Evolutionary conservation across 2,329 filamentous ascomycete genomes (phyloP).

Genomic region (Mariannaea elegans): DNA sequence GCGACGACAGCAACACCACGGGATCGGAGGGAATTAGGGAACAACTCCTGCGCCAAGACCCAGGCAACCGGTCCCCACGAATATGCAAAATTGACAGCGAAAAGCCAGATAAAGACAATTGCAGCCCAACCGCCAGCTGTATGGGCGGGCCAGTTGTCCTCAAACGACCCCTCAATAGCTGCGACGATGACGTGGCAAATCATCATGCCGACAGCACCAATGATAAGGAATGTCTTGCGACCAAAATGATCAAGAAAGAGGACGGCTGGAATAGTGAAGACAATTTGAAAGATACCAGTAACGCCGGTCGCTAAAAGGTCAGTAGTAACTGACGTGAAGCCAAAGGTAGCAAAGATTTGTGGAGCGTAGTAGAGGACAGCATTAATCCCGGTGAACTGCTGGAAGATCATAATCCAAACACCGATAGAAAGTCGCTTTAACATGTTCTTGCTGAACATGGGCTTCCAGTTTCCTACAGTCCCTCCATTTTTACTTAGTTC

Average conservation of each 20-base stretch:
- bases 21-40: neutral
- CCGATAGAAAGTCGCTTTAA: constrained; percentile 1
- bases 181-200: constrained; percentile 5
- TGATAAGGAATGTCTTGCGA: neutral
- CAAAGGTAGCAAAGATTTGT: constrained; percentile 1
- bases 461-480: neutral
- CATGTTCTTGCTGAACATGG: neutral
- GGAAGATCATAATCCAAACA: constrained; percentile 6
- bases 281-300: constrained; percentile 1
- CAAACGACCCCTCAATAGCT: neutral
- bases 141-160: neutral
- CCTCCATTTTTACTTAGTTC: neutral
- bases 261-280: neutral
- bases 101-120: constrained; percentile 5
- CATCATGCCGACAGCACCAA: constrained; percentile 3
- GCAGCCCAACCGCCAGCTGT: constrained; percentile 4
- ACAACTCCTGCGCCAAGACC: constrained; percentile 1
- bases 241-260: constrained; percentile 2
- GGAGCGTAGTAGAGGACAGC: constrained; percentile 7
- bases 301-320: constrained; percentile 2
- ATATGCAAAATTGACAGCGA: constrained; percentile 3
- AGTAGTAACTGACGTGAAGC: neutral
- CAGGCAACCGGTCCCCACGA: constrained; percentile 5
- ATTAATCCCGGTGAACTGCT: constrained; percentile 6
- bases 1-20: constrained; percentile 4